Evolutionary conservation across 768 basidiomycete species (phyloP).

Genomic region (Mycena metata): DNA sequence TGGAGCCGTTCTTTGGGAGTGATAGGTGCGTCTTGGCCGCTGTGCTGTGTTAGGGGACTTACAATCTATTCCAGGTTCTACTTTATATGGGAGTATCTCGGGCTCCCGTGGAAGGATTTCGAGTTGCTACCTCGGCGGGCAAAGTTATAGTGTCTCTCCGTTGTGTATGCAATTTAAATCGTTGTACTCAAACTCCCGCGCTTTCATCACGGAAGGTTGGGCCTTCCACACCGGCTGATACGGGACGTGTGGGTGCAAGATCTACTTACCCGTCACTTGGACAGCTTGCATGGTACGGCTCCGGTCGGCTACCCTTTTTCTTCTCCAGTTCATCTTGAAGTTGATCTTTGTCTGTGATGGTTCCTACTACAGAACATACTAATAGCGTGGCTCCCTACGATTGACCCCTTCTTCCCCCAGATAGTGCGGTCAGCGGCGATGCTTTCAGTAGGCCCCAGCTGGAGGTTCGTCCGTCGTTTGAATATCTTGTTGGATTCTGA

Average conservation of each 20-base stretch:
- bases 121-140: slow-evolving; percentile 30
- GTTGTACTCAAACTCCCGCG: no score
- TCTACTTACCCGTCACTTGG: no score
- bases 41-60: neutral
- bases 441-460: neutral
- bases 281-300: no score
- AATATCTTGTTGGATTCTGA: neutral
- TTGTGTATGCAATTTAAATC: no score
- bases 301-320: no score
- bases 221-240: no score
- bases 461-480: neutral
- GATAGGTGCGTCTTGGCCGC: slow-evolving; percentile 30
- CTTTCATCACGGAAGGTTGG: no score
- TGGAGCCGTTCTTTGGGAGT: slow-evolving; percentile 41
- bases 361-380: no score
- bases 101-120: slow-evolving; percentile 39
- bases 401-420: neutral
- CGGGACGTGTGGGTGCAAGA: no score
- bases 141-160: slow-evolving; percentile 20
- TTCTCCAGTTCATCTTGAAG: no score
- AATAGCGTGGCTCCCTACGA: no score
- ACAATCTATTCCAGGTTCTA: slow-evolving; percentile 30
- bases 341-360: no score
- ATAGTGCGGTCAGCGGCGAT: neutral
- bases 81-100: slow-evolving; percentile 38